phyloP scores from a whole-genome alignment of 352 stramenopile species.

The Elongisporangium prolatum region DNA sequence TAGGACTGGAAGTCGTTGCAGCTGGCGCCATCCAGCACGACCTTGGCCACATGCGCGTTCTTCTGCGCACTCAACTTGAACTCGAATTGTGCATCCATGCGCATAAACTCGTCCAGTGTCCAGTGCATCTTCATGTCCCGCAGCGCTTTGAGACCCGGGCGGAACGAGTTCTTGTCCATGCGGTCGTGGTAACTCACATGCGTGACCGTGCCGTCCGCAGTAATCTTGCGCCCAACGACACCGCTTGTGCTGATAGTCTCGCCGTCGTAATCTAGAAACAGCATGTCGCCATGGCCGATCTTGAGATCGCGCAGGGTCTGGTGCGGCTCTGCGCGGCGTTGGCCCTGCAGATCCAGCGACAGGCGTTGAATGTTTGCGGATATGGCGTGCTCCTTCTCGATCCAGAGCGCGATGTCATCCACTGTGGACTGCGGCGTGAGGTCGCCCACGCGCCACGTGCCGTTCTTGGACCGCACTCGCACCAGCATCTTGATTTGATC shows the following conservation, averaged over 20 bases:
- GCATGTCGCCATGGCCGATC: constrained; percentile 73
- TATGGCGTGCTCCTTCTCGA: constrained; percentile 72
- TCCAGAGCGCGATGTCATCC: constrained; percentile 68
- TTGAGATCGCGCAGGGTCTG: constrained; percentile 58
- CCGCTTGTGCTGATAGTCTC: constrained; percentile 49
- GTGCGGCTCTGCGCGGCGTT: constrained; percentile 25
- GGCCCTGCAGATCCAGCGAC: constrained; percentile 45
- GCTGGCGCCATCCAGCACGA: constrained; percentile 85
- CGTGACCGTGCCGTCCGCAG: constrained; percentile 73
- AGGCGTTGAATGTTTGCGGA: constrained; percentile 40
- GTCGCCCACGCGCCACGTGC: constrained; percentile 79
- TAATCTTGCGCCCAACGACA: constrained; percentile 63
- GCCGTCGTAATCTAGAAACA: constrained; percentile 76
- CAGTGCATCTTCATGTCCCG: constrained; percentile 99
- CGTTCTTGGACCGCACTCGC: constrained; percentile 85
- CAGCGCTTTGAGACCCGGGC: constrained; percentile 93
- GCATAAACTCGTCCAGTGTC: constrained; percentile 96
- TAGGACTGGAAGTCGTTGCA: constrained; percentile 92
- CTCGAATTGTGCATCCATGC: constrained; percentile 96
- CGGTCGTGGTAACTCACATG: constrained; percentile 74
- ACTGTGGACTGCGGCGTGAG: constrained; percentile 60
- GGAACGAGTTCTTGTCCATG: constrained; percentile 86
- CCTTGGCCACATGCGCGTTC: constrained; percentile 66
- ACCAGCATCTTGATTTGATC: constrained; percentile 47
- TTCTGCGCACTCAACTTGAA: constrained; percentile 97